phyloP scores from a whole-genome alignment of 2,329 filamentous ascomycete species.

The Cytospora mali region DNA sequence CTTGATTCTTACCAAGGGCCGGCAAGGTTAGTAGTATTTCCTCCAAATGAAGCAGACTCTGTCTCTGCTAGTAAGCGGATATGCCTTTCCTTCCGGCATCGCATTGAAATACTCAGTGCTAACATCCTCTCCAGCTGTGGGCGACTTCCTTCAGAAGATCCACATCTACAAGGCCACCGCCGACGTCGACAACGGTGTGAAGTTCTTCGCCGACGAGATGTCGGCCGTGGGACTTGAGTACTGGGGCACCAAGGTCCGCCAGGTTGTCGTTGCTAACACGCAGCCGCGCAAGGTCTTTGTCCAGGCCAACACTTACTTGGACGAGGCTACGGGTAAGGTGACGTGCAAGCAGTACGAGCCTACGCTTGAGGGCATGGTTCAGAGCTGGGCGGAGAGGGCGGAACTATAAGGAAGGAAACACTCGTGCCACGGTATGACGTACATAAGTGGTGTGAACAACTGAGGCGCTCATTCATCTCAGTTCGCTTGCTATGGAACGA shows the following conservation, averaged over 20 bases:
- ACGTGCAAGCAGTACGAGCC: conserved; percentile 84
- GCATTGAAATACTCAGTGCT: conserved; percentile 7
- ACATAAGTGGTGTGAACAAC: not conserved
- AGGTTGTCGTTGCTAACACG: conserved; percentile 74
- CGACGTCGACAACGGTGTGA: conserved; percentile 75
- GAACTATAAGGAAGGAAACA: conserved; percentile 32
- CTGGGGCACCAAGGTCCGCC: conserved; percentile 79
- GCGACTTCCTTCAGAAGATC: conserved; percentile 84
- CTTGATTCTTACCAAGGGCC: conserved; percentile 83
- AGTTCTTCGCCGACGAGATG: conserved; percentile 76
- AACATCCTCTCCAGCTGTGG: conserved; percentile 60
- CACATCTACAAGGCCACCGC: conserved; percentile 93
- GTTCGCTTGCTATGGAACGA: not conserved
- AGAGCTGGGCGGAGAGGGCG: conserved; percentile 72
- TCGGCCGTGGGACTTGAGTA: conserved; percentile 80
- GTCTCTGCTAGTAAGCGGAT: too few relatives aligned
- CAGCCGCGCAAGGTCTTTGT: conserved; percentile 91
- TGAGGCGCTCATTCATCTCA: not conserved
- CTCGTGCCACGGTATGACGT: not conserved
- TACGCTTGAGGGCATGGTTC: conserved; percentile 76
- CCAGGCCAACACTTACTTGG: conserved; percentile 83
- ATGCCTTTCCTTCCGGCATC: not conserved
- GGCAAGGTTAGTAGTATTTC: conserved; percentile 54
- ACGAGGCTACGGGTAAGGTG: conserved; percentile 69
- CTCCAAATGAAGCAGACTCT: too few relatives aligned